Evolutionary conservation across 495 filamentous ascomycete species (phyloP), one percentile per base, ranked within the genome.

Genomic region (Halenospora varia): DNA sequence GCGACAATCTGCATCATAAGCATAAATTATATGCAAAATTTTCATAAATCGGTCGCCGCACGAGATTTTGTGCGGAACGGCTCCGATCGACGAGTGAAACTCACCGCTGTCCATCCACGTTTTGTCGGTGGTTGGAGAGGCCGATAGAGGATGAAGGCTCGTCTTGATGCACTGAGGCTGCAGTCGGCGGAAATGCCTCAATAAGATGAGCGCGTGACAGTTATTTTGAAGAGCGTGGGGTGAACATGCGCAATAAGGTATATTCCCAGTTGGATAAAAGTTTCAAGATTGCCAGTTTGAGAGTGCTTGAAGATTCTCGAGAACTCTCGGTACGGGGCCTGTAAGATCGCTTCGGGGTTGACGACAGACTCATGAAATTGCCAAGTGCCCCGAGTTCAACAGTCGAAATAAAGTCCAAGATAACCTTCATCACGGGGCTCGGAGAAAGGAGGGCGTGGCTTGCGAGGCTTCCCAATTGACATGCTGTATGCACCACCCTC

Each of bases 161-260:
- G 6, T 35, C 6, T 13, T 6, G 4, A 4, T 6, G 13, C 29
- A 35, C 6, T 35, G 13, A 35, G 29, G 4, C 48, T 51, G 48
- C 48, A 51, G 48, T n/a, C 48, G 48, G 48, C 48, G 25, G 17
- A 51, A 51, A 51, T 51, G 48, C 48, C 48, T 51, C 48, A 51
- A 46, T n/a, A 46, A 46, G 42, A 17, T 46, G 42, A 46, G 42
- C 42, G 42, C 42, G 42, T 46, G 42, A 46, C 42, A 4, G 8
- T 8, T n/a, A 17, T 9, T 17, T n/a, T 20, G 13, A 46, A 8
- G 42, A n/a, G 15, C 15, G 13, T n/a, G 42, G 42, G 42, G 42
- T 46, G 42, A 46, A n/a, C n/a, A n/a, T n/a, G n/a, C n/a, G n/a
- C n/a, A 13, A 35, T 35, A n/a, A 4, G 8, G 13, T 8, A 4